Evolutionary conservation across 768 basidiomycete species (phyloP), one percentile per base, ranked within the genome.

Genomic region (Lactarius quietus): DNA sequence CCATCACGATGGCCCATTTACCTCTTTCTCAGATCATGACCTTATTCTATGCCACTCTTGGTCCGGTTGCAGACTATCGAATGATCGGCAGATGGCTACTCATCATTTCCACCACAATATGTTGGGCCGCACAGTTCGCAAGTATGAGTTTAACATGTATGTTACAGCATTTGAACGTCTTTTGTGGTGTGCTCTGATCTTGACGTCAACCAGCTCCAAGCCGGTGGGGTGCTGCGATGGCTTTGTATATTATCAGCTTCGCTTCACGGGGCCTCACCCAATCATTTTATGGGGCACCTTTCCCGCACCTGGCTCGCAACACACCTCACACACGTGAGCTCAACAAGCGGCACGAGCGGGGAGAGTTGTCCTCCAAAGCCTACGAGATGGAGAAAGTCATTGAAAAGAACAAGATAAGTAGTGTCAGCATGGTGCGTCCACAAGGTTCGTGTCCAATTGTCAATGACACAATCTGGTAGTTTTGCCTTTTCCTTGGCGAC

Each of bases 401-500:
- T 53, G 89, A 93, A 77, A 92, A 92, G 81, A 94, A 91, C 66
- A 78, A 86, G 67, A 89, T 94, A 63, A 90, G 90, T 71, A 92
- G 92, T 70, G 90, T 92, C 68, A 89, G 87, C 71, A 92, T 88
- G 45, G 91, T 91, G 57, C 54, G 81, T 23, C 39, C 2, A 41
- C 26, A 20, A n/a, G 9, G 17, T 18, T 18, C 14, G 39, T 17
- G 5, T 20, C 28, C 1, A 29, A 17, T 18, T 20, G 17, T 15
- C 14, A 10, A 35, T 36, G 7, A 57, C 65, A 36, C 51, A n/a
- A 8, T 53, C 31, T 3, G 48, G 31, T 59, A 90, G 90, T 84
- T 81, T 59, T 89, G 91, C 71, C 89, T 87, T 70, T 90, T 91
- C 66, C 81, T 92, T 41, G 90, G 92, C 9, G 92, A 88, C 66